Conservation (phyloP, 495 filamentous ascomycete genomes). For the Penicillium lividum region DNA sequence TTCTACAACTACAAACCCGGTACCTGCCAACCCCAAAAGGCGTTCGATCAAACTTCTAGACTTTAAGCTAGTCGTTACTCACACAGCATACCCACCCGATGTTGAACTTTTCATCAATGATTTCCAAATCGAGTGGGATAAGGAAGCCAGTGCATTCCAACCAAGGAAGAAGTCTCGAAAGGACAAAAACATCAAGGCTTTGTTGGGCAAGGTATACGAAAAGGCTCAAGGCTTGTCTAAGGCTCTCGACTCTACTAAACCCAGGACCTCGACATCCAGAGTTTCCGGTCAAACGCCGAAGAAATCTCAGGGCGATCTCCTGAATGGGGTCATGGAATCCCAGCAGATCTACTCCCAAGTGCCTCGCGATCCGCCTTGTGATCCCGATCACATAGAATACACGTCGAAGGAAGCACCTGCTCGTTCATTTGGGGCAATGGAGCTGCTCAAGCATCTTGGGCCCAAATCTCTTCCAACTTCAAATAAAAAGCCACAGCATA, state of each 20-base stretch:
- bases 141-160: slow-evolving; percentile 22
- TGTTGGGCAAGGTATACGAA: slow-evolving; percentile 20
- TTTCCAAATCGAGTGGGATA: slow-evolving; percentile 35
- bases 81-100: slow-evolving; percentile 28
- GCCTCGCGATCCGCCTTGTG: not conserved
- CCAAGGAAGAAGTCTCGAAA: slow-evolving; percentile 24
- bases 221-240: not conserved
- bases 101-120: slow-evolving; percentile 36
- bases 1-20: slow-evolving; percentile 14
- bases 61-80: slow-evolving; percentile 42
- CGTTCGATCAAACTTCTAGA: slow-evolving; percentile 37
- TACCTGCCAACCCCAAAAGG: slow-evolving; percentile 29
- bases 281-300: not conserved
- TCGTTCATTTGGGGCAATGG: not conserved
- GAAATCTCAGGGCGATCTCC: not conserved
- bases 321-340: not conserved
- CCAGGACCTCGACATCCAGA: not conserved
- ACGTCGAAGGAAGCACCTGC: not conserved
- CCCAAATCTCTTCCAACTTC: not conserved
- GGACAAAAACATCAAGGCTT: slow-evolving; percentile 13
- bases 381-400: not conserved
- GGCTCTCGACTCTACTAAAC: not conserved
- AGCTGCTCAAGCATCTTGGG: slow-evolving; percentile 15
- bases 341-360: slow-evolving; percentile 21
- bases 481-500: not conserved